phyloP scores from a whole-genome alignment of 2,329 filamentous ascomycete species.

The Falciphora oryzae region DNA sequence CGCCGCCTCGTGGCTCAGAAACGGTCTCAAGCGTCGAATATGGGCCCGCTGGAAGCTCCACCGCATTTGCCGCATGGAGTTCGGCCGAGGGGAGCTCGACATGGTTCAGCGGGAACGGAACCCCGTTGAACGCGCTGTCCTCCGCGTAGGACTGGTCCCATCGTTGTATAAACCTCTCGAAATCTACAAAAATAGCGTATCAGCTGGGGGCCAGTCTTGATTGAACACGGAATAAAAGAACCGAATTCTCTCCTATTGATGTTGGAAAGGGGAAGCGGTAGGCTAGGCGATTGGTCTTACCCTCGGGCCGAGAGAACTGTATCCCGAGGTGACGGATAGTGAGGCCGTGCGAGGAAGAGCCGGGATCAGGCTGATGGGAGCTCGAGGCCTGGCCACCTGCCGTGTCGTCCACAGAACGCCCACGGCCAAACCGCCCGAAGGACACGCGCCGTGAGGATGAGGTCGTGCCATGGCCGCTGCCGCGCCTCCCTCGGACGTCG shows the following conservation, averaged over 20 bases:
- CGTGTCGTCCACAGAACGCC: slow-evolving; percentile 49
- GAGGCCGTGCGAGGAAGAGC: slow-evolving; percentile 20
- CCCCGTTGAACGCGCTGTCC: slow-evolving; percentile 39
- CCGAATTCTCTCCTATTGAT: too few relatives aligned
- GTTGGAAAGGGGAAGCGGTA: neutral
- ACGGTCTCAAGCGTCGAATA: slow-evolving; percentile 23
- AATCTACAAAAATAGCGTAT: slow-evolving; percentile 29
- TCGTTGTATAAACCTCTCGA: slow-evolving; percentile 38
- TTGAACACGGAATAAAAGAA: neutral
- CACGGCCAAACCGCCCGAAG: slow-evolving; percentile 35
- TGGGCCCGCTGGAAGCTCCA: slow-evolving; percentile 15
- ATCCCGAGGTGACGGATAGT: slow-evolving; percentile 44
- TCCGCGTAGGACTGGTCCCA: slow-evolving; percentile 41
- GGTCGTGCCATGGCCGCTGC: slow-evolving; percentile 32
- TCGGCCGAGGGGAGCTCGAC: slow-evolving; percentile 43
- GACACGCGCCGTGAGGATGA: slow-evolving; percentile 32
- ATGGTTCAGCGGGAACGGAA: slow-evolving; percentile 39
- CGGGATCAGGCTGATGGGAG: slow-evolving; percentile 16
- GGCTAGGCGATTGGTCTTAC: slow-evolving; percentile 23
- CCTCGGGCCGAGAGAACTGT: slow-evolving; percentile 42
- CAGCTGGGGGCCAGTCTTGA: neutral
- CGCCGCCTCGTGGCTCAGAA: slow-evolving; percentile 21
- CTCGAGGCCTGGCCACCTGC: slow-evolving; percentile 57
- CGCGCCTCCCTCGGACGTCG: slow-evolving; percentile 29
- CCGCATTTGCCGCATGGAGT: slow-evolving; percentile 27